Conservation (phyloP, 192 early-diverging fungal genomes). For the Cladochytrium replicatum region DNA sequence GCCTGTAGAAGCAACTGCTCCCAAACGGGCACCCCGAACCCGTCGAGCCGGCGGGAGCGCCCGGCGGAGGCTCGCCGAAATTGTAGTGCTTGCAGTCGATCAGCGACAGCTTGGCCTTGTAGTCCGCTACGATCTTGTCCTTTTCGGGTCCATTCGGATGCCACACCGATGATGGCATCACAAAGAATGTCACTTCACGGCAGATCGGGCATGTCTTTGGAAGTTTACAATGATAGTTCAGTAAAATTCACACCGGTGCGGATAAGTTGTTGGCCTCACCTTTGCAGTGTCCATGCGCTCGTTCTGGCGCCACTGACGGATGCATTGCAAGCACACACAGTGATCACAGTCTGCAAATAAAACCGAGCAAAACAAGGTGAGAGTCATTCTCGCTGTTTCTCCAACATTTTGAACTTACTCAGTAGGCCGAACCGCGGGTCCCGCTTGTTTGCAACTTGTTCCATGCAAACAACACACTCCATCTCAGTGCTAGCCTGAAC, state of each 20-base stretch:
- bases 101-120: constrained; percentile 28
- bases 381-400: not conserved
- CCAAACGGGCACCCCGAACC: constrained; percentile 46
- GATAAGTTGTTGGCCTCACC: constrained; percentile 7
- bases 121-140: constrained; percentile 26
- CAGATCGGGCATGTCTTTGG: constrained; percentile 43
- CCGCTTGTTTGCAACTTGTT: constrained; percentile 25
- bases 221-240: not conserved
- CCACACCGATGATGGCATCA: constrained; percentile 37
- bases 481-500: constrained; percentile 16
- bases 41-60: too few relatives aligned
- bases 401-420: constrained; percentile 19
- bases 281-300: constrained; percentile 35
- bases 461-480: constrained; percentile 46
- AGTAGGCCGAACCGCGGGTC: constrained; percentile 42
- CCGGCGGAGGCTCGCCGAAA: constrained; percentile 28
- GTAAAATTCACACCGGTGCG: not conserved
- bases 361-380: constrained; percentile 4
- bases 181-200: constrained; percentile 32
- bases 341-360: constrained; percentile 32
- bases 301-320: constrained; percentile 36
- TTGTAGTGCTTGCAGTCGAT: constrained; percentile 42
- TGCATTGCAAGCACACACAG: constrained; percentile 40
- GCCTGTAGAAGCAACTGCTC: constrained; percentile 39
- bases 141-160: constrained; percentile 20